Evolutionary conservation across 805 yeast species (phyloP), one percentile per base, ranked within the genome.

Genomic region (Martiniozyma abietophila): DNA sequence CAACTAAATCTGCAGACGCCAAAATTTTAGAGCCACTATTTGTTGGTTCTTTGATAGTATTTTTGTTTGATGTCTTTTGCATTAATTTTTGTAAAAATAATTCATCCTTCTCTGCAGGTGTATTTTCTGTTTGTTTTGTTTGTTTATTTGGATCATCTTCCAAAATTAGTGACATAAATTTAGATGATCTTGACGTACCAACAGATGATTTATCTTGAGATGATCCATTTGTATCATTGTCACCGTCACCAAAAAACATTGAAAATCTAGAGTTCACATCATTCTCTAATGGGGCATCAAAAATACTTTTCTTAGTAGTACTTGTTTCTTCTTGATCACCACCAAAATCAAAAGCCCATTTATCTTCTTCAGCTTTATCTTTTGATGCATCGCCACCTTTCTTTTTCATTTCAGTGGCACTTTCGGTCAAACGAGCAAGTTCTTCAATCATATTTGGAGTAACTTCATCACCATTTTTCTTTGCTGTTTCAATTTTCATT

Each of bases 401-500:
- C 20, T 31, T 31, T 14, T 36, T 29, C 6, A 11, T 16, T 7
- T 5, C 6, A 10, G 16, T 19, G 15, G 31, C 23, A 7, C 12
- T 14, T 10, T 31, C 19, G 5, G 17, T 12, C 25, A 21, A 23
- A n/a, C 29, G 31, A 6, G 16, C 23, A 18, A 18, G 29, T 10
- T 20, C 29, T 15, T 33, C 36, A 17, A 29, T 21, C 18, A 37
- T 28, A 11, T 48, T 45, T 21, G 47, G 50, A 10, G 54, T 47
- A 16, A 58, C 51, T 7, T 41, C 47, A 31, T 65, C 71, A 5
- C 72, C 74, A 31, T 65, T 62, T 44, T 64, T 59, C 40, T 58
- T 62, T 23, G 62, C 62, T 25, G 72, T 73, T 46, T 71, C 71
- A 31, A 62, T 52, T 40, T 62, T 63, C 77, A 71, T 68, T 40